Evolutionary conservation across 352 stramenopile genomes (phyloP).

Genomic region (Globisporangium spiculum): DNA sequence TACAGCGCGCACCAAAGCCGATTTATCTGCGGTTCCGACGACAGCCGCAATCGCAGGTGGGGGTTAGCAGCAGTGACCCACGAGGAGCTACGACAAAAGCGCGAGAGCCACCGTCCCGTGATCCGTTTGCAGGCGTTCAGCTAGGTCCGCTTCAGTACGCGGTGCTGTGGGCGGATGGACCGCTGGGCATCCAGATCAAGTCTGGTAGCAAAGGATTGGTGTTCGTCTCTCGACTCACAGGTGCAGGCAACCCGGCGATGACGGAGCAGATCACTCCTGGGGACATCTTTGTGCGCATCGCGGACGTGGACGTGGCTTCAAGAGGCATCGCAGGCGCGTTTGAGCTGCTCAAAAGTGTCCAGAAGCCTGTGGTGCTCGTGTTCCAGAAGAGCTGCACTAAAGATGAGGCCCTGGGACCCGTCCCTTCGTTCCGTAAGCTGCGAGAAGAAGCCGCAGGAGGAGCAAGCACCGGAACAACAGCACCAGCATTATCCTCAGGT

Average conservation of each 20-base stretch:
- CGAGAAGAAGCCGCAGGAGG: conserved; percentile 33
- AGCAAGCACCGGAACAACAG: conserved; percentile 6
- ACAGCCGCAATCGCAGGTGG: conserved; percentile 16
- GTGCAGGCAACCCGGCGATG: conserved; percentile 47
- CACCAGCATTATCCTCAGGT: conserved; percentile 19
- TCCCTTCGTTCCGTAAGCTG: conserved; percentile 64
- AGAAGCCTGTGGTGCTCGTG: conserved; percentile 78
- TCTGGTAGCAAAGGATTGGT: conserved; percentile 55
- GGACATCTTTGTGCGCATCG: conserved; percentile 76
- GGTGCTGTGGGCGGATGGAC: conserved; percentile 70
- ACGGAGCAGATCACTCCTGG: conserved; percentile 55
- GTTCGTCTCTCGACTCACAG: conserved; percentile 74
- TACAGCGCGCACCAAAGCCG: conserved; percentile 73
- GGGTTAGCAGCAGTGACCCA: background rate
- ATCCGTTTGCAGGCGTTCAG: background rate
- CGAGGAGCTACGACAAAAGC: background rate
- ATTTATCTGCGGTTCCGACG: conserved; percentile 72
- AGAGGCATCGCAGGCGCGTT: conserved; percentile 73
- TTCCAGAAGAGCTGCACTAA: conserved; percentile 49
- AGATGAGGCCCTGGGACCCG: conserved; percentile 14
- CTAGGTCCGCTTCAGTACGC: conserved; percentile 55
- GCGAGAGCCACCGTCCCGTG: background rate
- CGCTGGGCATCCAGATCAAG: conserved; percentile 83
- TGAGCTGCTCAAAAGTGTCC: conserved; percentile 72
- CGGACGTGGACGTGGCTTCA: conserved; percentile 61